These are phyloP conservation scores for Ramichloridium luteum DNA, from an alignment of 2,329 filamentous ascomycete genomes.

Conservation along the genomic window DNA sequence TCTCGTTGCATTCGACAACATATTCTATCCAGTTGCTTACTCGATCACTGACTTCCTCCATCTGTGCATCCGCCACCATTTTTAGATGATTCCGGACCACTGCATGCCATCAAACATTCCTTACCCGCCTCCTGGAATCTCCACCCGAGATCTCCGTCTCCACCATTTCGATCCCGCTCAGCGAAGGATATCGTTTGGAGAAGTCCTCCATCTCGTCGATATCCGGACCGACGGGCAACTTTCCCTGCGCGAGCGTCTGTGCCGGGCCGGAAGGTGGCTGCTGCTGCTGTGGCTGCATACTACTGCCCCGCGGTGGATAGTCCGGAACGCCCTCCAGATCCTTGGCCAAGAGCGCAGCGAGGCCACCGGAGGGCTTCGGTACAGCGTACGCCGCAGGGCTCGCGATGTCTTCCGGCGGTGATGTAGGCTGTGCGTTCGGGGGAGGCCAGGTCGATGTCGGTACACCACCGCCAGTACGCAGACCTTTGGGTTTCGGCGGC, in stretches of 20 bases:
- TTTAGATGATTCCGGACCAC: too few relatives aligned
- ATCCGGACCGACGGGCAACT: too few relatives aligned
- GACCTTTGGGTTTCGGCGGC: slow-evolving; percentile 49
- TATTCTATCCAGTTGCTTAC: too few relatives aligned
- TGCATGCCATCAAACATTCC: too few relatives aligned
- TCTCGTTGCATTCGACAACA: too few relatives aligned
- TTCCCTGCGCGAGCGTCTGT: too few relatives aligned
- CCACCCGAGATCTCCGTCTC: slow-evolving; percentile 43
- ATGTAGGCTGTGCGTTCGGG: slow-evolving; percentile 3
- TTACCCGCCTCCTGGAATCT: too few relatives aligned
- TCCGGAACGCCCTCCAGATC: slow-evolving; percentile 27
- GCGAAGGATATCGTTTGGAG: slow-evolving; percentile 72
- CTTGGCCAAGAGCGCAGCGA: slow-evolving; percentile 26
- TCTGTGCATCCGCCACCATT: too few relatives aligned
- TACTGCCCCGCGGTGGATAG: slow-evolving; percentile 15
- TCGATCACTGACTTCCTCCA: too few relatives aligned
- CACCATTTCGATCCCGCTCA: slow-evolving; percentile 77
- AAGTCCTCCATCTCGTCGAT: slow-evolving; percentile 38
- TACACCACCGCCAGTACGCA: slow-evolving; percentile 35
- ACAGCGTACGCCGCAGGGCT: slow-evolving; percentile 2
- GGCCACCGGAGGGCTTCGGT: slow-evolving; percentile 13
- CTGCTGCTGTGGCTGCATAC: slow-evolving; percentile 2
- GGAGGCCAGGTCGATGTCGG: slow-evolving; percentile 10
- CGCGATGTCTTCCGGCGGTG: slow-evolving; percentile 3
- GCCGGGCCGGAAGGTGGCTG: not conserved